These are phyloP conservation scores for Oropetium thomaeum DNA, from an alignment of 176 grass and related monocot genomes.

Conservation along the genomic window DNA sequence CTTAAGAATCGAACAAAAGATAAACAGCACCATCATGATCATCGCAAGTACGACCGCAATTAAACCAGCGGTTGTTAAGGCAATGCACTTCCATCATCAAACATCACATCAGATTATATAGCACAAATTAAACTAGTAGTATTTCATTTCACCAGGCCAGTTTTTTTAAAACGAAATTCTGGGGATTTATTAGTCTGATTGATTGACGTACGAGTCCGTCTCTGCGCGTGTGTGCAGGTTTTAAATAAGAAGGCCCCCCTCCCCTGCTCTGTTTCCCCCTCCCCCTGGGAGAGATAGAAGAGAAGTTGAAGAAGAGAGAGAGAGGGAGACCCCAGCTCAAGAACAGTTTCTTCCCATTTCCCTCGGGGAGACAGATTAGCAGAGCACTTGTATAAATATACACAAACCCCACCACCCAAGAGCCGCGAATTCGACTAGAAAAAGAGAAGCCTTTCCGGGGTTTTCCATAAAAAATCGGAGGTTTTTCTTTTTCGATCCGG, in stretches of 20 bases:
- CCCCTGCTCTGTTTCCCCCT: not conserved
- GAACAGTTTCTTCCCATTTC: constrained; percentile 25
- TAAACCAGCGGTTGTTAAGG: constrained; percentile 17
- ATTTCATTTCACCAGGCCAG: not conserved
- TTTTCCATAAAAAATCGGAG: not conserved
- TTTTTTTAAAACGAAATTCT: not conserved
- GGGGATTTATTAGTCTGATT: not conserved
- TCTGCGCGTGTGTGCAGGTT: constrained; percentile 9
- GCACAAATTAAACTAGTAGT: no score
- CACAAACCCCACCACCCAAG: constrained; percentile 13
- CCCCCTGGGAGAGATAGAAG: not conserved
- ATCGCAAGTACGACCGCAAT: constrained; percentile 20
- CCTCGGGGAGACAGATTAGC: not conserved
- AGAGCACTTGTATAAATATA: constrained; percentile 39
- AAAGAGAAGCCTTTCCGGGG: constrained; percentile 26
- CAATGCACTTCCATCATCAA: constrained; percentile 12
- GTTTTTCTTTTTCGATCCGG: not conserved
- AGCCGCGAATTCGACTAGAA: constrained; percentile 13
- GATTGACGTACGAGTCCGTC: not conserved
- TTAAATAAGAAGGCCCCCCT: constrained; percentile 10
- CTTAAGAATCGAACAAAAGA: not conserved
- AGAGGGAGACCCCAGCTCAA: not conserved
- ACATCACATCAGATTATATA: constrained; percentile 22
- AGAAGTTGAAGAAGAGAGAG: not conserved
- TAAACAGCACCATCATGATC: constrained; percentile 28